Conservation (phyloP, 108 stramenopile genomes). For the Mediolabrus comicus region DNA sequence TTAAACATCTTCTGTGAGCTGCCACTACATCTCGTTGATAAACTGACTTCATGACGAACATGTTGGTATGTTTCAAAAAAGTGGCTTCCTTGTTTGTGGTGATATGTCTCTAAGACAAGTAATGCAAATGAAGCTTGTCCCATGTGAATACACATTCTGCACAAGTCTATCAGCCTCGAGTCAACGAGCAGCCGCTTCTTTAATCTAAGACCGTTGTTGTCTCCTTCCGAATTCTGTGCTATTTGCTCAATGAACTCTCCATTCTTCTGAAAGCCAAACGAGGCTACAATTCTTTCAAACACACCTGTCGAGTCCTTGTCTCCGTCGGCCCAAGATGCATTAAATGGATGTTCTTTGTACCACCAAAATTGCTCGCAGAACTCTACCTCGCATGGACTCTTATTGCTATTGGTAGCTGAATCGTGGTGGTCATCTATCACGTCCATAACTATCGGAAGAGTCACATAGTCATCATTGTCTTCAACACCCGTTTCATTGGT, state of each 20-base stretch:
- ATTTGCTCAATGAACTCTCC: not conserved
- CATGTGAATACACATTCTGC: slow-evolving; percentile 31
- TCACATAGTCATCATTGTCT: slow-evolving; percentile 28
- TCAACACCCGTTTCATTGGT: not conserved
- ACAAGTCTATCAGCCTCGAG: slow-evolving; percentile 34
- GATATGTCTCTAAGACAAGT: not conserved
- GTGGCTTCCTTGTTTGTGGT: not conserved
- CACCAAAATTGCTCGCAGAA: slow-evolving; percentile 36
- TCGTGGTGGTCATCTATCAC: not conserved
- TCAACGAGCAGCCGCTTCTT: not conserved
- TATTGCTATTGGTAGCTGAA: not conserved
- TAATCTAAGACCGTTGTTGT: not conserved
- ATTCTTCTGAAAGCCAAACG: slow-evolving; percentile 25
- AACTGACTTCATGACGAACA: not conserved
- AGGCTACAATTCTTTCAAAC: slow-evolving; percentile 13
- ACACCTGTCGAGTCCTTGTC: not conserved
- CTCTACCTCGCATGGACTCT: not conserved
- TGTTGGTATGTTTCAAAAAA: not conserved
- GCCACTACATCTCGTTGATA: not conserved
- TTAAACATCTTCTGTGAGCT: slow-evolving; percentile 13
- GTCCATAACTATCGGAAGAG: slow-evolving; percentile 9
- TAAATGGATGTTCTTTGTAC: slow-evolving; percentile 8
- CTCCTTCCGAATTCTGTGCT: not conserved
- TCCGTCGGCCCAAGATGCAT: not conserved
- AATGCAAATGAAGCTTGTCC: slow-evolving; percentile 34